These are phyloP conservation scores for Microdochium nivale DNA, from an alignment of 2,329 filamentous ascomycete species.

Conservation along the genomic window DNA sequence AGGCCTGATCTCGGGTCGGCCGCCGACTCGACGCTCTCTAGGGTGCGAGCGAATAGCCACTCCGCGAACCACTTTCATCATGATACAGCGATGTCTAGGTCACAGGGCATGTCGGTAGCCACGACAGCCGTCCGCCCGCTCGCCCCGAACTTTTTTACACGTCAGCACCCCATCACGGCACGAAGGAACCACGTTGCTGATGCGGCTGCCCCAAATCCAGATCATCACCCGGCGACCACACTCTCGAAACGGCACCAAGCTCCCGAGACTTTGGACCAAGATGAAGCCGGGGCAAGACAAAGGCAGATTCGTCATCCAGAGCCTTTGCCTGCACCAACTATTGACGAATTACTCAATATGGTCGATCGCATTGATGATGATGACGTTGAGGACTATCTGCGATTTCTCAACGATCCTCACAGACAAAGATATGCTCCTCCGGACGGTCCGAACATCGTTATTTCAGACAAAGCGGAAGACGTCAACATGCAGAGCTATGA, in stretches of 20 bases:
- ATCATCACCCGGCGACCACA: background rate
- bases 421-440: constrained; percentile 43
- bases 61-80: background rate
- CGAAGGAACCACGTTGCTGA: background rate
- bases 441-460: constrained; percentile 35
- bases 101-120: background rate
- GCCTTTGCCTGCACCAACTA: background rate
- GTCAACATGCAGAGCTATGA: constrained; percentile 33
- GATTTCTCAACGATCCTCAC: constrained; percentile 43
- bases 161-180: background rate
- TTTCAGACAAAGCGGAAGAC: constrained; percentile 44
- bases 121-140: background rate
- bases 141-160: background rate
- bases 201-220: background rate
- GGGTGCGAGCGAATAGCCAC: background rate
- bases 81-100: background rate
- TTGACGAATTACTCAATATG: constrained; percentile 40
- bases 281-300: background rate
- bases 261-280: background rate
- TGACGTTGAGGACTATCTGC: constrained; percentile 43
- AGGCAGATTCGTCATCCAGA: background rate
- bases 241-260: too few species aligned
- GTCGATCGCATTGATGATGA: constrained; percentile 40
- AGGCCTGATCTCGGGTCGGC: background rate
- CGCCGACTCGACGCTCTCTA: background rate